Evolutionary conservation across 140 eudicot genomes (phyloP), one percentile per base, ranked within the genome.

Genomic region (Senecio squalidus): DNA sequence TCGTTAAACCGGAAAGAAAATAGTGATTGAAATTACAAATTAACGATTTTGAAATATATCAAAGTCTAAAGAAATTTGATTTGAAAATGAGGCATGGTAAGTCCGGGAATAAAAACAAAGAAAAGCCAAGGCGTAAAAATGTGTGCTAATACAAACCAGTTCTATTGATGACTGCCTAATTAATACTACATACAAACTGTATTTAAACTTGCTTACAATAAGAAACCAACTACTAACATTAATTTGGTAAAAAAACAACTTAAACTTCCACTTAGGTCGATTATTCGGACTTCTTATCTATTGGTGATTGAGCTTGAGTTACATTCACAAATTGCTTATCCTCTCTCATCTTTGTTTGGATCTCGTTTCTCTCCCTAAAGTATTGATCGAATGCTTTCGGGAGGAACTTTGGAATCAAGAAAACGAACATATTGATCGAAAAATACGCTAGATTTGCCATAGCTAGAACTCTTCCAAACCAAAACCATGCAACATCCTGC

Each of bases 371-470:
- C 72, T 83, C 85, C 57, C 23, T 68, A 40, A 90, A 86, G 55
- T 90, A 85, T 56, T 74, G 77, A 69, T 90, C 87, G 40, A 90
- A 90, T 0, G 97, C 97, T 71, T 66, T 78, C 3, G 97, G 97
- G 0, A 90, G 94, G 30, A 86, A 78, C 38, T 74, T 65, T 2
- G 97, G 95, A 39, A 90, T 86, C 67, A 90, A 63, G 40, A 90
- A 90, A 14, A 67, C 75, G 4, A 86, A 81, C 58, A 90, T 40
- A 60, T 90, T 90, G 63, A 78, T 61, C 0, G 90, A 70, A 58
- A 83, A 90, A 55, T 90, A 86, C 0, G 48, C 78, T 14, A 85
- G 58, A 62, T 90, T 90, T 0, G 79, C 83, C 7, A 63, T 58
- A 1, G 88, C 77, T 29, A 90, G 60, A 5, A 60, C 62, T 76